Percentiles rank a stretch among this genome's conserved stretches.
Evolutionary conservation across 139 green algal genomes (phyloP).

Genomic region (Closterium sp.): DNA sequence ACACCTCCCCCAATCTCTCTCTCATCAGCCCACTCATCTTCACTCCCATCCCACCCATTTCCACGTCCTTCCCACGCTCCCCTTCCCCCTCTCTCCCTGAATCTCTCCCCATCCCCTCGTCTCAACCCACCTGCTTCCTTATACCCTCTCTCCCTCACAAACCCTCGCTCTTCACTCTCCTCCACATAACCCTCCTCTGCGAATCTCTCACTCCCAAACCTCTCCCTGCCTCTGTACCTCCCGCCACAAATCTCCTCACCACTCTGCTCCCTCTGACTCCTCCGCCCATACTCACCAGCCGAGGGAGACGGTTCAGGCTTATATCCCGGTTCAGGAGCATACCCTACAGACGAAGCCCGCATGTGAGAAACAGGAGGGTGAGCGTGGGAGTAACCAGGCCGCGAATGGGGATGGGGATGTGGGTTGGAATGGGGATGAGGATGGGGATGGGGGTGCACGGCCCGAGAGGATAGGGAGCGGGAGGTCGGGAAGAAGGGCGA

Average conservation of each 20-base stretch:
- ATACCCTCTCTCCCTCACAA: neutral
- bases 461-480: neutral
- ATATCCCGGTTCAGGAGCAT: neutral
- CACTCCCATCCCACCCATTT: no score
- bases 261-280: neutral
- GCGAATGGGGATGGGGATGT: neutral
- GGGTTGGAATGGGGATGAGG: neutral
- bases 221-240: neutral
- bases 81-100: neutral
- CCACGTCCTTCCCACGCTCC: no score
- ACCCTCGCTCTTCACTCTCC: neutral
- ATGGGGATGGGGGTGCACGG: neutral
- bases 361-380: neutral
- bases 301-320: neutral
- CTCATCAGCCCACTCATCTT: no score
- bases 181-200: neutral
- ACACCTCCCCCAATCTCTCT: no score
- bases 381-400: neutral
- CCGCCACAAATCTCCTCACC: neutral
- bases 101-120: neutral
- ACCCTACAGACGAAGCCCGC: neutral
- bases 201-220: neutral
- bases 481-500: neutral
- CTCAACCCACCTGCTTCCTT: neutral
- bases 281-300: neutral